Evolutionary conservation across 208 protist genomes (phyloP).

Genomic region (Trypanosoma conorhini): DNA sequence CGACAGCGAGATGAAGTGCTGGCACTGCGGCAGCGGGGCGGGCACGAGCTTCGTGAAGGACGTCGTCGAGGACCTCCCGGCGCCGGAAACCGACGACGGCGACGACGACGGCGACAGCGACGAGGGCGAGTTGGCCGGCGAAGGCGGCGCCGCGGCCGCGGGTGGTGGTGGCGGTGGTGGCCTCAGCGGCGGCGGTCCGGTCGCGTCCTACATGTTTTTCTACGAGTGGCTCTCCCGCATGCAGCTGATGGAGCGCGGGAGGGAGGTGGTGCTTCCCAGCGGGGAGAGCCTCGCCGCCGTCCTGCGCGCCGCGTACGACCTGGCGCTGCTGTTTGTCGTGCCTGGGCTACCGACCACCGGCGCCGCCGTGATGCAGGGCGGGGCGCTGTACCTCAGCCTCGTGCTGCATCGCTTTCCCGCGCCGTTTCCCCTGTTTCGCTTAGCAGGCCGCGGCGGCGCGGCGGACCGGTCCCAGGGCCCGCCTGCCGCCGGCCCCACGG

Average conservation of each 20-base stretch:
- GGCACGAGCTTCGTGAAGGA: constrained; percentile 58
- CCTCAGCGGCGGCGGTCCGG: constrained; percentile 21
- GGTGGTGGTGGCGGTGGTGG: constrained; percentile 24
- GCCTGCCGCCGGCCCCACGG: not conserved
- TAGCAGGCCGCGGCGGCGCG: constrained; percentile 11
- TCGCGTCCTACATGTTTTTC: constrained; percentile 61
- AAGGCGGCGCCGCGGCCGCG: constrained; percentile 2
- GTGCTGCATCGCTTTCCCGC: constrained; percentile 65
- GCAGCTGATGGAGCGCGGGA: constrained; percentile 23
- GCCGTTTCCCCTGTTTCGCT: constrained; percentile 69
- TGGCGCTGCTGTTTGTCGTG: constrained; percentile 42
- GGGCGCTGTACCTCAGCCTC: constrained; percentile 66
- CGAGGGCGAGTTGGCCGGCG: constrained; percentile 12
- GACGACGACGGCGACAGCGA: constrained; percentile 36
- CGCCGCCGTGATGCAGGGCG: constrained; percentile 37
- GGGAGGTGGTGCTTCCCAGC: constrained; percentile 37
- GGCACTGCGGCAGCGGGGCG: constrained; percentile 55
- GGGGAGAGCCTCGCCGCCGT: constrained; percentile 58
- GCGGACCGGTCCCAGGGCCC: not conserved
- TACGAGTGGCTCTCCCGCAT: constrained; percentile 68
- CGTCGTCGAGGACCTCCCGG: constrained; percentile 52
- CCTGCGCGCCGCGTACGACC: constrained; percentile 67
- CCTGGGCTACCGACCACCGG: constrained; percentile 39
- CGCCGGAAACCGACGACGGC: constrained; percentile 21
- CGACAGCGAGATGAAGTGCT: constrained; percentile 66